Conservation (phyloP, 202 grass and related monocot genomes). For the Brachypodium distachyon region DNA sequence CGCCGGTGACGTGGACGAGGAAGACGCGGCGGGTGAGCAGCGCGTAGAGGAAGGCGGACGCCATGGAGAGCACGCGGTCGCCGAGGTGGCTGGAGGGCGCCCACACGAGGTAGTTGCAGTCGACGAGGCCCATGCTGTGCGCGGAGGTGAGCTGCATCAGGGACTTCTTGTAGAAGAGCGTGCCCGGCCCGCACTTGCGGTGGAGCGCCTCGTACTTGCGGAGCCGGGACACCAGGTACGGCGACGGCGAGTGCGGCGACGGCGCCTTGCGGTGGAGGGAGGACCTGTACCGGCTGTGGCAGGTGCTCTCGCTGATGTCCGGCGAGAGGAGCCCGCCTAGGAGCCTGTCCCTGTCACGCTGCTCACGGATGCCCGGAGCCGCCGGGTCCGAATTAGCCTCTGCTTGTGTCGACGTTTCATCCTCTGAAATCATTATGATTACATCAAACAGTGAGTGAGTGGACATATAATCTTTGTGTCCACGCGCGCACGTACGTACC, state of each 20-base stretch:
- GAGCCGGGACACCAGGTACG: constrained; percentile 45
- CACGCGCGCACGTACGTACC: constrained; percentile 8
- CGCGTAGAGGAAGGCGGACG: constrained; percentile 71
- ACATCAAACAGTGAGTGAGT: background rate
- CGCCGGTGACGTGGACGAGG: constrained; percentile 31
- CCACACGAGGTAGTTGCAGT: constrained; percentile 75
- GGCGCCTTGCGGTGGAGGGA: constrained; percentile 22
- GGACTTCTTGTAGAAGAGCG: constrained; percentile 42
- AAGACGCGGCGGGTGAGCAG: constrained; percentile 58
- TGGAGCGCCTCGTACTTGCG: constrained; percentile 77
- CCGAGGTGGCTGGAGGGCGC: constrained; percentile 39
- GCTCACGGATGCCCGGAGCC: too few species aligned
- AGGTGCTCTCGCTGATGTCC: constrained; percentile 27
- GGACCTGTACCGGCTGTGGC: constrained; percentile 46
- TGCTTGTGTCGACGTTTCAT: background rate
- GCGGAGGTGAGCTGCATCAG: constrained; percentile 33
- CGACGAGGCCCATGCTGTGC: constrained; percentile 41
- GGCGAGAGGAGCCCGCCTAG: constrained; percentile 56
- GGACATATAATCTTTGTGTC: background rate
- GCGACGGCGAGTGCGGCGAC: constrained; percentile 44
- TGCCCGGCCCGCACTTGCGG: constrained; percentile 45
- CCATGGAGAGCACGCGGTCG: constrained; percentile 60
- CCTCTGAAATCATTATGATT: background rate
- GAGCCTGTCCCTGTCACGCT: constrained; percentile 38
- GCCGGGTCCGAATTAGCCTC: background rate